Evolutionary conservation across 495 filamentous ascomycete genomes (phyloP), one percentile per base, ranked within the genome.

Genomic region (Podospora australis): DNA sequence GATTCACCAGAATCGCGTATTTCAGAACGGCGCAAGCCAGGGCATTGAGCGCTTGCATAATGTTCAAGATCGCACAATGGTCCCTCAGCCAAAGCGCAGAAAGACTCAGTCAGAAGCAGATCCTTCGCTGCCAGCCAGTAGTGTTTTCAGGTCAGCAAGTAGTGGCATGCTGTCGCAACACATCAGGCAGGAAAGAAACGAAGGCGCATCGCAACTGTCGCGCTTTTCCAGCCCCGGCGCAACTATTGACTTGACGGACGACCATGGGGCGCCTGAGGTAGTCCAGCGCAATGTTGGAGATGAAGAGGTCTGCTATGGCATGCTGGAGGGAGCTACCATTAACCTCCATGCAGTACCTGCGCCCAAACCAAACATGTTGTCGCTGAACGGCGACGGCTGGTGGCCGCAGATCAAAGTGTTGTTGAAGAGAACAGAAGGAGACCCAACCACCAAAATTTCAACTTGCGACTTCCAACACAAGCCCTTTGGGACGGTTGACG

Each of bases 261-360:
- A 74, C 21, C 84, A 86, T 29, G 43, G 46, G 4, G 78, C 79
- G 29, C 70, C 83, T 11, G 40, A 77, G 2, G 60, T 77, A n/a
- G 44, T 75, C 42, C 36, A 78, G 39, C 62, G 32, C 32, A 36
- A 64, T 9, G 50, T 68, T 39, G 5, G 67, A 52, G 58, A 68
- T 50, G 39, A 83, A 56, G 81, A 88, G 56, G 85, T 96, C 21
- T 96, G 92, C 67, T 90, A 87, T 60, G 92, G 92, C 6, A 83
- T 82, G 62, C 59, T 96, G 16, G 79, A 88, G 29, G 72, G 74
- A 16, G 81, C 83, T 3, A 82, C 67, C 42, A 69, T 95, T 48
- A 82, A 83, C 30, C 82, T 86, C 16, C 72, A 81, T 51, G 58
- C 67, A 11, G 77, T 95, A 2, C 90, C 83, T 3, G 68, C 64